These are phyloP conservation scores for Somion occarium DNA, from an alignment of 1,284 basidiomycete genomes.

Conservation along the genomic window DNA sequence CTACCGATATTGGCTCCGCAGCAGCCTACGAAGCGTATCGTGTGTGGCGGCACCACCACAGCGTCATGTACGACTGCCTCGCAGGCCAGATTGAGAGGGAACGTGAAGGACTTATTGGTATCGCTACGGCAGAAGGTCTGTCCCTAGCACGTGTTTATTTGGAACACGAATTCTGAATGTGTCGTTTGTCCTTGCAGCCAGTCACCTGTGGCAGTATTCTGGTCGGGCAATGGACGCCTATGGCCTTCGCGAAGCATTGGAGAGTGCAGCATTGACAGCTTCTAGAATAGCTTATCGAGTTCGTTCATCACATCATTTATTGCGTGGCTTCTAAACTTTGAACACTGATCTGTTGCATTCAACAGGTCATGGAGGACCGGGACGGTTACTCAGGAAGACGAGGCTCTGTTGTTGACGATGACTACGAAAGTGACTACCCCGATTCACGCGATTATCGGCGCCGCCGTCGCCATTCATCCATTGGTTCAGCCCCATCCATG, in stretches of 20 bases:
- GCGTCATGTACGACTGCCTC: conserved; percentile 46
- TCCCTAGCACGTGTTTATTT: not conserved
- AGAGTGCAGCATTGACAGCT: conserved; percentile 12
- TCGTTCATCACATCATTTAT: not conserved
- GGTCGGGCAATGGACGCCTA: conserved; percentile 12
- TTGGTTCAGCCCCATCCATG: not conserved
- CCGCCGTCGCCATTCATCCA: not conserved
- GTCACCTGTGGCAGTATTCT: conserved; percentile 13
- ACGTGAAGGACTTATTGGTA: conserved; percentile 54
- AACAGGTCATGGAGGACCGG: not conserved
- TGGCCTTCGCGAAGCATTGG: conserved; percentile 13
- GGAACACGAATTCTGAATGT: not conserved
- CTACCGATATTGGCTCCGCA: conserved; percentile 56
- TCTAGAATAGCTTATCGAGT: conserved; percentile 11
- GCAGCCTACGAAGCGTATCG: conserved; percentile 68
- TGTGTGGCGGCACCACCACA: conserved; percentile 51
- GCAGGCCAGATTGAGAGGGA: conserved; percentile 49
- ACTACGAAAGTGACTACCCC: not conserved
- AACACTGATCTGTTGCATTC: not conserved
- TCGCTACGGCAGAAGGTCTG: conserved; percentile 60
- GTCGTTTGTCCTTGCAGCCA: conserved; percentile 9
- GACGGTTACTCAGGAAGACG: not conserved
- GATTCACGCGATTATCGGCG: not conserved
- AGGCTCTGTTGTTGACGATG: not conserved
- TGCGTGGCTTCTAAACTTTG: not conserved